Evolutionary conservation across 2,329 filamentous ascomycete species (phyloP), one percentile per base, ranked within the genome.

Genomic region (Botrytis tulipae): DNA sequence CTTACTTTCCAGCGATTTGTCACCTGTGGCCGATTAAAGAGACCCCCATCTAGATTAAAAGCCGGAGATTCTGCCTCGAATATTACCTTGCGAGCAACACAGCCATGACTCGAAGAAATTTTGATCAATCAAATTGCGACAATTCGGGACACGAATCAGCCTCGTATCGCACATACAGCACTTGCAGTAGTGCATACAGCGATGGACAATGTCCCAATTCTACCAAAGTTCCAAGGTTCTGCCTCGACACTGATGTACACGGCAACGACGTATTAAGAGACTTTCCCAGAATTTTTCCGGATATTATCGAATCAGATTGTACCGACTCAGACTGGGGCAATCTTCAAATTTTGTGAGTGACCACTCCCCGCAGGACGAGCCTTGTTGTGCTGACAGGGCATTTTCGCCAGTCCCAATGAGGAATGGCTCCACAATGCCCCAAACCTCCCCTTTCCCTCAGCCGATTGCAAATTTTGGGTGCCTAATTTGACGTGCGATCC

Each of bases 331-430:
- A 63, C 12, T 44, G 60, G 37, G 60, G 37, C 60, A 63, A 29
- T 63, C n/a, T 14, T 63, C 35, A 63, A 42, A 42, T 44, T 44
- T 7, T 63, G 60, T 63, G 37, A 37, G 60, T 63, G 37, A 63
- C 60, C 37, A 40, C 25, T n/a, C 37, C 25, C 60, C 25, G 37
- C 37, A 63, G 16, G 40, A 42, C 37, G 37, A 63, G 60, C 60
- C 60, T 63, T 63, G 37, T 29, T 63, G 60, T 63, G 37, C 60
- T 63, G 37, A 63, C 16, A n/a, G 37, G 37, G 60, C 60, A 63
- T 40, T 63, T 40, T 44, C 37, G 40, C 60, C 42, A 63, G 60
- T 63, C 25, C 60, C 25, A 63, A 42, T 63, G 37, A 63, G 60
- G 60, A 63, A 63, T 44, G 14, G 60, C n/a, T 29, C n/a, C 37